phyloP scores from a whole-genome alignment of 345 rosid genomes.

The Aquilaria sinensis region DNA sequence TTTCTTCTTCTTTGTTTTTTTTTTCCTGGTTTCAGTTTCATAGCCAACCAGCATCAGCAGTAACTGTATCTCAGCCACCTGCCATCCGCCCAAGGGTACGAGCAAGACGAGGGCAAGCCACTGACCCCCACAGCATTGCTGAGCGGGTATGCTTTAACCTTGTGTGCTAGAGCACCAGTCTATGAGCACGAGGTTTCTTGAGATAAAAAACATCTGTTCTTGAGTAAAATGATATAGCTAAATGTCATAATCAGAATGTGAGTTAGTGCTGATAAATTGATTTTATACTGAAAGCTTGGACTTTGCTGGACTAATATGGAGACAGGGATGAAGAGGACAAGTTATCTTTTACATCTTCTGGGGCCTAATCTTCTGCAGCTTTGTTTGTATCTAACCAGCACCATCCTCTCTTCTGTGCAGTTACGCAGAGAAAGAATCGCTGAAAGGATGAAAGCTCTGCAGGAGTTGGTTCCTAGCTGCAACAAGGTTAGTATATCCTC shows the following conservation, averaged over 20 bases:
- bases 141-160: conserved; percentile 44
- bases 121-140: conserved; percentile 64
- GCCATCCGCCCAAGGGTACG: conserved; percentile 48
- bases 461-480: conserved; percentile 71
- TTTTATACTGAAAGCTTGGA: neutral
- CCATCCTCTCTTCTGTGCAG: conserved; percentile 22
- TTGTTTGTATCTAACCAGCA: neutral
- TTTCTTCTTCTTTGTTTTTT: neutral
- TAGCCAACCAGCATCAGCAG: conserved; percentile 32
- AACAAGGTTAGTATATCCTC: conserved; percentile 42
- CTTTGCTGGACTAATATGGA: neutral
- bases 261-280: too few species aligned
- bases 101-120: conserved; percentile 64
- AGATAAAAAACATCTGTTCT: too few species aligned
- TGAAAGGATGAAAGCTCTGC: conserved; percentile 69
- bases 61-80: conserved; percentile 37
- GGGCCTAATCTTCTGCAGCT: neutral
- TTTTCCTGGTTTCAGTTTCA: conserved; percentile 30
- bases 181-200: too few species aligned
- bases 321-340: neutral
- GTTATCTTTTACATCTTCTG: neutral
- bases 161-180: neutral
- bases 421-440: conserved; percentile 71
- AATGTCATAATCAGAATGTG: too few species aligned
- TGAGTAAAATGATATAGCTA: too few species aligned